Base-by-base conservation (phyloP, 148 eudicot species). In the Fagopyrum tataricum region DNA sequence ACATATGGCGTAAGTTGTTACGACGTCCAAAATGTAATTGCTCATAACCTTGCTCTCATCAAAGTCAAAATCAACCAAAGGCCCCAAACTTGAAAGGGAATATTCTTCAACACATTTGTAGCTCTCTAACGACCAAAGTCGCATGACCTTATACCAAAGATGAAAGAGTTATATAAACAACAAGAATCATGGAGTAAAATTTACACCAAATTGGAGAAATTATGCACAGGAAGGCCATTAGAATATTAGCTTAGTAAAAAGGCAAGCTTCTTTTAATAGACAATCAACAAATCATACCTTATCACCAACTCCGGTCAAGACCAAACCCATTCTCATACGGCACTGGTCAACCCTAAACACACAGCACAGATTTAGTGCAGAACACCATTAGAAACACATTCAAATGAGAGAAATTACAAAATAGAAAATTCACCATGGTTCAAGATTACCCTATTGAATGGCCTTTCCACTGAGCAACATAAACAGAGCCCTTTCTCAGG, bases 261-360 rank as follows among this genome's bases (percentile, higher is more conserved):
- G 43, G 53, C 37, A 5, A 26, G 24, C 14, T 14, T 43, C 37
- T 58, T 11, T 11, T 21, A 17, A 20, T 3, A 2, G 41, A n/a
- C 12, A 5, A 18, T 11, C 67, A 72, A 72, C 11, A 20, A 52
- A 17, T 31, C 81, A 70, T 80, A 92, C 97, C 93, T 92, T 88
- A 79, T 88, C 91, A 78, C 90, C 93, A 56, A 79, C 97, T 72
- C 93, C 93, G 37, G 97, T 90, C 69, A 92, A 89, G 76, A 88
- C 77, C 80, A 85, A 74, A 72, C 97, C 96, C 89, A 75, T 85
- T 86, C 85, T 92, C 91, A 92, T 92, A 67, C 87, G 86, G 74
- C 97, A 92, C 77, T 81, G 83, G 64, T 78, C 78, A 77, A 84
- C 77, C 93, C 97, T 92, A 77, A 76, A 72, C n/a, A 70, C 8